Evolutionary conservation across 441 rosid genomes (phyloP), one percentile per base, ranked within the genome.

Genomic region (Mallotus japonicus): DNA sequence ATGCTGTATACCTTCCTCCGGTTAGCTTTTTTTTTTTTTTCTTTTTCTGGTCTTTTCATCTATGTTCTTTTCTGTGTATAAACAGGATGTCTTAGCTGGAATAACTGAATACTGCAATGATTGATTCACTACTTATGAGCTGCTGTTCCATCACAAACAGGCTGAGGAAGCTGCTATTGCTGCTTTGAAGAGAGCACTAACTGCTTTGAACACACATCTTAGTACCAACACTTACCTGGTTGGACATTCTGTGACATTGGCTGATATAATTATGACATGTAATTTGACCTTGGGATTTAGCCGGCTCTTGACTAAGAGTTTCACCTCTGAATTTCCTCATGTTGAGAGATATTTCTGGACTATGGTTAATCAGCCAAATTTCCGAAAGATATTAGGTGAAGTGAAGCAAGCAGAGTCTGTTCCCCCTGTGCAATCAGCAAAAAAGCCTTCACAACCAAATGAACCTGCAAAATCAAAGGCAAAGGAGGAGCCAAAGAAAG

Each of bases 261-360:
- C 97, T 57, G 99, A 95, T 76, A 86, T 95, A 24, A 61, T 91
- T 70, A 70, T 84, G 78, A 87, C 81, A 69, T 92, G 97, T 88
- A 92, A 95, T 82, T 82, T 95, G 74, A 75, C 57, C 70, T 0
- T 73, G 10, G 99, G 98, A 72, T 85, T 90, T 75, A 2, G 15
- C 7, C 69, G 6, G 0, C 42, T 90, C 56, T 67, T 95, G 93
- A 87, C 92, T 12, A 92, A 91, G 89, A 85, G 76, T 80, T 91
- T 95, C 72, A 90, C 96, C 66, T 86, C 89, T 6, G 92, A 81
- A 71, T 92, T 88, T 83, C 99, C 98, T 65, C 95, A 95, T 34
- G 97, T 95, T 17, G 98, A 95, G 87, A 86, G 98, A 76, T 91
- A 93, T 90, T 91, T 93, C 77, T 95, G 99, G 99, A 95, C 98